Percentiles rank a stretch among this genome's conserved stretches.
Conservation (phyloP, 306 rosid species). For the Vigna mungo region DNA sequence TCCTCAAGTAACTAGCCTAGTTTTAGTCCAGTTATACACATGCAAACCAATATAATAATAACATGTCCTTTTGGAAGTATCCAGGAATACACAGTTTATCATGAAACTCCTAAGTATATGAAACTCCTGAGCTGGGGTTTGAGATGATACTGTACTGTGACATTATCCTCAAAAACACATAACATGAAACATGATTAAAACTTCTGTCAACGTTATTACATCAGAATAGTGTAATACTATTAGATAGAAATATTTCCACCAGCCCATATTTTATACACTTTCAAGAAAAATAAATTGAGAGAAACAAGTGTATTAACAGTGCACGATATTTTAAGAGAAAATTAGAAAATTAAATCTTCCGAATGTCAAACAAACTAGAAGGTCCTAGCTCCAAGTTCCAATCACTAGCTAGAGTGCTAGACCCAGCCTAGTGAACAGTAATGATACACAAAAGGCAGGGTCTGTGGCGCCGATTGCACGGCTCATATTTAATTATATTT, state of each 20-base stretch:
- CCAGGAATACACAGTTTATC: not conserved
- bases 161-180: not conserved
- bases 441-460: constrained; percentile 44
- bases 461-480: constrained; percentile 42
- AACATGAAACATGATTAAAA: not conserved
- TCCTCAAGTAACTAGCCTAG: constrained; percentile 52
- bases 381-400: constrained; percentile 75
- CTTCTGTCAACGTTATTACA: not conserved
- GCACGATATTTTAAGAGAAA: not conserved
- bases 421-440: constrained; percentile 31
- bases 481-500: constrained; percentile 41
- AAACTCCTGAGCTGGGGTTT: not conserved
- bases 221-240: too few species aligned
- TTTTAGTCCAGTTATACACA: constrained; percentile 49
- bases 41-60: constrained; percentile 41
- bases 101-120: not conserved
- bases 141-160: not conserved
- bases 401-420: constrained; percentile 48
- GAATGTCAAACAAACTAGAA: constrained; percentile 49
- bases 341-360: constrained; percentile 18
- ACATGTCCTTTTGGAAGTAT: constrained; percentile 17
- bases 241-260: not conserved
- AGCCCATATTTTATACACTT: not conserved
- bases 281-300: not conserved
- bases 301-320: not conserved